Evolutionary conservation across 2,329 filamentous ascomycete species (phyloP).

Genomic region (Tolypocladium nubicola): DNA sequence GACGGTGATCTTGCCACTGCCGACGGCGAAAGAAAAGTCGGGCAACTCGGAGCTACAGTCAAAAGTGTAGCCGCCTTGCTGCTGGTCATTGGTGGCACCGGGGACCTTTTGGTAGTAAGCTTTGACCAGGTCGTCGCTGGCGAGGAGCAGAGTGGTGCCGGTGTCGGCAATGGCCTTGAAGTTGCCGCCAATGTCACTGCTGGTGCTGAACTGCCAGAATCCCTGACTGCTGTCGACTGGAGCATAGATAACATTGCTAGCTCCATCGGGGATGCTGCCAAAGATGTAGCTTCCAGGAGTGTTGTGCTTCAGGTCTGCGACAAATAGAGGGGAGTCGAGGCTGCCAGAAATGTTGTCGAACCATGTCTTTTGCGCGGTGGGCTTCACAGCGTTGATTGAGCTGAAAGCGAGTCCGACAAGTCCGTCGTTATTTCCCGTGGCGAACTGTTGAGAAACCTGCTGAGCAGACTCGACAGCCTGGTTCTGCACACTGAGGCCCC

Average conservation of each 20-base stretch:
- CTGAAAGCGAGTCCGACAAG: slow-evolving; percentile 33
- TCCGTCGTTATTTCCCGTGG: slow-evolving; percentile 26
- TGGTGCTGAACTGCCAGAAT: slow-evolving; percentile 49
- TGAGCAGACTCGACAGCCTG: slow-evolving; percentile 33
- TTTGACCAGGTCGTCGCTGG: slow-evolving; percentile 39
- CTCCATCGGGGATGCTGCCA: slow-evolving; percentile 47
- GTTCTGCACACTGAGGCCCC: slow-evolving; percentile 24
- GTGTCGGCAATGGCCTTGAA: slow-evolving; percentile 42
- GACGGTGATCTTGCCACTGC: slow-evolving; percentile 45
- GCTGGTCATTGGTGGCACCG: slow-evolving; percentile 27
- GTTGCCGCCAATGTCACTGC: slow-evolving; percentile 10
- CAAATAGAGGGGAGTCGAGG: slow-evolving; percentile 20
- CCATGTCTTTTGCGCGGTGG: slow-evolving; percentile 30
- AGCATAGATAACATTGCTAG: slow-evolving; percentile 45
- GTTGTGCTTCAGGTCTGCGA: slow-evolving; percentile 29
- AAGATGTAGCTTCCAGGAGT: slow-evolving; percentile 51
- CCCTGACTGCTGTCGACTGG: slow-evolving; percentile 44
- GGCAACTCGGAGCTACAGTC: slow-evolving; percentile 36
- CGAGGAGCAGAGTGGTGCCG: slow-evolving; percentile 54
- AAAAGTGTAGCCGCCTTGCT: slow-evolving; percentile 33
- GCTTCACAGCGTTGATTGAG: slow-evolving; percentile 29
- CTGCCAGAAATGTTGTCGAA: slow-evolving; percentile 21
- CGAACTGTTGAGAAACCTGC: slow-evolving; percentile 27
- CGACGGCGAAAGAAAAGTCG: slow-evolving; percentile 43
- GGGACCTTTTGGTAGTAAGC: slow-evolving; percentile 37